A percentile compares a stretch with the other conserved stretches of the same genome.
Evolutionary conservation across 2,329 filamentous ascomycete genomes (phyloP).

Genomic region (Alternaria solani): DNA sequence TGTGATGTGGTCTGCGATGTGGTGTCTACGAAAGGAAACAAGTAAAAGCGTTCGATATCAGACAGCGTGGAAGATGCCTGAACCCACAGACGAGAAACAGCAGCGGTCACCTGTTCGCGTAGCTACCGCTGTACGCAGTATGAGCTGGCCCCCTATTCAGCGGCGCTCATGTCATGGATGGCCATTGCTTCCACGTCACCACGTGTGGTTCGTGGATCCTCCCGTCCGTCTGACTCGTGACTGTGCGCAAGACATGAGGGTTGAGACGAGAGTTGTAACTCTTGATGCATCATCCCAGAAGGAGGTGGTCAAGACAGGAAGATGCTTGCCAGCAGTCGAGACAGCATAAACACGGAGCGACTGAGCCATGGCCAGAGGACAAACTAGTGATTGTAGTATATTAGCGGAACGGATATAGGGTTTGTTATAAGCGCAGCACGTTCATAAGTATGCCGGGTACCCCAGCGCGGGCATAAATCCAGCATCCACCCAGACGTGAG

Average conservation of each 20-base stretch:
- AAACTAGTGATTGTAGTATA: neutral
- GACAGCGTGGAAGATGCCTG: neutral
- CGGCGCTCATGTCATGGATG: conserved; percentile 21
- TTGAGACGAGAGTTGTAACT: conserved; percentile 4
- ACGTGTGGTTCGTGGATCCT: conserved; percentile 26
- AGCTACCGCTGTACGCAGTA: neutral
- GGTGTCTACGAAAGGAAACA: neutral
- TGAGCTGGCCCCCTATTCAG: conserved; percentile 16
- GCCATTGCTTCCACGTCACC: conserved; percentile 31
- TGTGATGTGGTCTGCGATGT: neutral
- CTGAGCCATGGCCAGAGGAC: neutral
- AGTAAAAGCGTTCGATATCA: neutral
- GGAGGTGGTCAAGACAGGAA: neutral
- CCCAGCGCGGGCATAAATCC: conserved; percentile 3
- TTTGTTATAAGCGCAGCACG: neutral
- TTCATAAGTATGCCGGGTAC: conserved; percentile 7
- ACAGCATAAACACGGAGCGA: neutral
- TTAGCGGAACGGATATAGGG: neutral
- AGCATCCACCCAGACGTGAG: conserved; percentile 7
- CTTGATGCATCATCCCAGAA: conserved; percentile 11
- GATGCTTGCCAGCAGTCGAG: neutral
- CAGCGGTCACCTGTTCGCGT: neutral
- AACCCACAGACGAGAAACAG: neutral
- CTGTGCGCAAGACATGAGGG: neutral
- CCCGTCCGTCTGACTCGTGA: conserved; percentile 17